Percentiles rank a stretch among this genome's conserved stretches.
phyloP scores from a whole-genome alignment of 1,284 basidiomycete species.

The Ustilago lituana region DNA sequence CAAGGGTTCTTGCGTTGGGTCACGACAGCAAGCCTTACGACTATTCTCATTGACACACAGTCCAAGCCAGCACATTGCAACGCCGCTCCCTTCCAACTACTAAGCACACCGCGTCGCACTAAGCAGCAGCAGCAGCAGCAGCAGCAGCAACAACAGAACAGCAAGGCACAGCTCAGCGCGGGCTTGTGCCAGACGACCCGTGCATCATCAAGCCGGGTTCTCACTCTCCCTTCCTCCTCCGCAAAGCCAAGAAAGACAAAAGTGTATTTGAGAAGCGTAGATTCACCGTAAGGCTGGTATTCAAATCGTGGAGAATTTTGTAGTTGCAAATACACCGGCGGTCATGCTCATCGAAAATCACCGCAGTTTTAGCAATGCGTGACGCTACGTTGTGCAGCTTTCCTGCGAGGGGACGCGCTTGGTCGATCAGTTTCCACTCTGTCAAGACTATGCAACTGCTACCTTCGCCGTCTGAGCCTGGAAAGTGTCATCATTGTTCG shows the following conservation, averaged over 20 bases:
- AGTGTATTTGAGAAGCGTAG: not conserved
- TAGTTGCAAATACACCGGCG: not conserved
- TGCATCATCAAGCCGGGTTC: not conserved
- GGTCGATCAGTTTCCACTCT: constrained; percentile 3
- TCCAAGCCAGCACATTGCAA: no score
- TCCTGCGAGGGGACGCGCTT: not conserved
- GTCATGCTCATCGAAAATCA: not conserved
- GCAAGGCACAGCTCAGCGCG: not conserved
- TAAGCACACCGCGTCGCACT: no score
- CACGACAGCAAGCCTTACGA: not conserved
- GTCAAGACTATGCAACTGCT: not conserved
- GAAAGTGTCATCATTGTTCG: not conserved
- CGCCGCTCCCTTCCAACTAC: no score
- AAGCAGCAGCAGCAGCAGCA: not conserved
- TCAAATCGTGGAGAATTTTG: not conserved
- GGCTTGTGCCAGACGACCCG: constrained; percentile 1
- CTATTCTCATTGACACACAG: no score
- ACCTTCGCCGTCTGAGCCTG: not conserved
- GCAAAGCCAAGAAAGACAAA: not conserved
- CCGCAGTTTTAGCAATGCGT: constrained; percentile 3
- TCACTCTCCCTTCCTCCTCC: not conserved
- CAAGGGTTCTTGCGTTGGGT: constrained; percentile 4
- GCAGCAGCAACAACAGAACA: no score
- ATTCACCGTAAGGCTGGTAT: not conserved
- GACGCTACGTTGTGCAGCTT: constrained; percentile 1